A percentile compares a stretch with the other conserved stretches of the same genome.
phyloP scores from a whole-genome alignment of 352 stramenopile species.

The Globisporangium nagaii region DNA sequence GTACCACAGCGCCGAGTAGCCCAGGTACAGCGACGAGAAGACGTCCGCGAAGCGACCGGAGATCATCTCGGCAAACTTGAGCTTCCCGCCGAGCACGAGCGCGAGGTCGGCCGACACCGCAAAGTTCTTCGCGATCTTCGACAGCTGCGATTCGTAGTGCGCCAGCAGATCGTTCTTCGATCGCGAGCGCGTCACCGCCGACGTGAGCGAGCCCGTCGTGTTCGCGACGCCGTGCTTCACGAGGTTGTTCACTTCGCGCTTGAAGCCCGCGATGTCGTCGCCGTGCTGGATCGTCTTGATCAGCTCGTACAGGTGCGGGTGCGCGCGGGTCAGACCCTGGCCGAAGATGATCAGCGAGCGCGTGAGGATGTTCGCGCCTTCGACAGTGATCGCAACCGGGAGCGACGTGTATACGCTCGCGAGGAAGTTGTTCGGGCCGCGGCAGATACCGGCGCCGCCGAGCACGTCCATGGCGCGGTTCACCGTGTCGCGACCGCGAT shows the following conservation, averaged over 20 bases:
- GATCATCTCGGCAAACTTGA: conserved; percentile 99
- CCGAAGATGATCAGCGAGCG: conserved; percentile 97
- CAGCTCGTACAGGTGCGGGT: conserved; percentile 97
- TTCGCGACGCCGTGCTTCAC: conserved; percentile 92
- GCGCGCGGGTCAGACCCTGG: conserved; percentile 95
- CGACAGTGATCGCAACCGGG: conserved; percentile 97
- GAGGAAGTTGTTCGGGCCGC: conserved; percentile 96
- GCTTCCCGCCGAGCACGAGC: conserved; percentile 94
- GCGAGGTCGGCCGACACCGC: conserved; percentile 93
- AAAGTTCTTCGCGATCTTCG: conserved; percentile 96
- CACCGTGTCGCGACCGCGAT: conserved; percentile 92
- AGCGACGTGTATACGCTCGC: conserved; percentile 95
- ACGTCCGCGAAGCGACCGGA: conserved; percentile 96
- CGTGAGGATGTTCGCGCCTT: conserved; percentile 98
- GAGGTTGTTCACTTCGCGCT: conserved; percentile 93
- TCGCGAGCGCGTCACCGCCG: conserved; percentile 88
- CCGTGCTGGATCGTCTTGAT: conserved; percentile 95
- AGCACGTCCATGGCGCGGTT: conserved; percentile 98
- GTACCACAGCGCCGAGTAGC: conserved; percentile 97
- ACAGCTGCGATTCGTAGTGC: conserved; percentile 97
- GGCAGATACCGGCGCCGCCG: conserved; percentile 95
- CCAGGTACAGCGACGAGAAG: conserved; percentile 96
- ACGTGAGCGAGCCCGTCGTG: conserved; percentile 84
- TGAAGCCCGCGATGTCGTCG: conserved; percentile 92
- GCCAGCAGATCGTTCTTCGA: conserved; percentile 90